Percentiles rank a stretch among this genome's conserved stretches.
Evolutionary conservation across 164 flowering plant genomes (phyloP).

Genomic region (Magnolia officinalis): DNA sequence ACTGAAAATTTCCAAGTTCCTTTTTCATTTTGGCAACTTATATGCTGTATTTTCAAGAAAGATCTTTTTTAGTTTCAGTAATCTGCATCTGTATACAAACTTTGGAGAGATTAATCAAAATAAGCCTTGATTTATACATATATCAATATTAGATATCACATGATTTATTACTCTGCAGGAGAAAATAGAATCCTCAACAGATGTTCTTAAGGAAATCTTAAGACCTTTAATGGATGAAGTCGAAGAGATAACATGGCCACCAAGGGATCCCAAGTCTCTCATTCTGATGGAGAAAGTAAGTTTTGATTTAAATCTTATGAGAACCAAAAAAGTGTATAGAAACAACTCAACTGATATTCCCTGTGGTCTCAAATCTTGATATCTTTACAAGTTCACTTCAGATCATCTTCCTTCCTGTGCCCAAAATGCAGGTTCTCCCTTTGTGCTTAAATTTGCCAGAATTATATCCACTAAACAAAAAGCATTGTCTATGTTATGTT

Average conservation of each 20-base stretch:
- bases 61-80: no score
- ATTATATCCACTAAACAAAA: no score
- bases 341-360: neutral
- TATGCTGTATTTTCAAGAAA: no score
- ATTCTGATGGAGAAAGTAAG: slow-evolving; percentile 73
- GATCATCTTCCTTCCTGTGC: neutral
- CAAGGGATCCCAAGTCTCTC: slow-evolving; percentile 73
- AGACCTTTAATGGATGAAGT: slow-evolving; percentile 64
- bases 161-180: slow-evolving; percentile 46
- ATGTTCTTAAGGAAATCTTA: slow-evolving; percentile 69
- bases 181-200: slow-evolving; percentile 90
- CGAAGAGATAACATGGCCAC: slow-evolving; percentile 90
- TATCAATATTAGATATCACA: no score
- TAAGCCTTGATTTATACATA: no score
- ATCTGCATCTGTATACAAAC: no score
- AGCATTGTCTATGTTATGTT: no score
- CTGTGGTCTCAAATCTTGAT: neutral
- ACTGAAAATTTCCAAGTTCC: neutral
- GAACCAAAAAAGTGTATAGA: no score
- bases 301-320: slow-evolving; percentile 1
- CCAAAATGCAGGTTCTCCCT: neutral
- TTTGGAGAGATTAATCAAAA: no score
- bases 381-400: neutral
- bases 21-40: neutral
- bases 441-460: no score